These are phyloP conservation scores for Asterella californica DNA, from an alignment of 225 moss, liverwort and hornwort species.

Conservation along the genomic window DNA sequence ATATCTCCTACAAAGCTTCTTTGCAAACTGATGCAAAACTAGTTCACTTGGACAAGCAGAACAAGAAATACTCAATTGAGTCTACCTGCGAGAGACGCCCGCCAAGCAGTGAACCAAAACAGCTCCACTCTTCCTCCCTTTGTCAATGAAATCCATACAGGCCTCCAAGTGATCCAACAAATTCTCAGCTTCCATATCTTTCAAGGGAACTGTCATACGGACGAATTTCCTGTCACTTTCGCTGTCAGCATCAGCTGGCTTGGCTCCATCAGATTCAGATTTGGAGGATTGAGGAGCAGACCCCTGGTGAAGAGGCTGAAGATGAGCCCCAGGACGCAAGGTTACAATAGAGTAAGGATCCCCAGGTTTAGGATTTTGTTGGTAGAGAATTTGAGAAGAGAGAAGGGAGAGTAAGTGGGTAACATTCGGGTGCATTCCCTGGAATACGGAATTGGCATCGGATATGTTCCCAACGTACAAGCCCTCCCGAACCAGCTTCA, in stretches of 20 bases:
- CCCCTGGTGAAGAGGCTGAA: neutral
- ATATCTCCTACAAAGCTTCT: neutral
- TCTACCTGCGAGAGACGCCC: conserved; percentile 80
- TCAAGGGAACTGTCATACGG: conserved; percentile 59
- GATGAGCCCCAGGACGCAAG: conserved; percentile 19
- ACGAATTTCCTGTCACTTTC: conserved; percentile 17
- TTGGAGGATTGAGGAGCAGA: neutral
- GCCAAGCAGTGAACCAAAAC: conserved; percentile 91
- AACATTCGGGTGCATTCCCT: conserved; percentile 48
- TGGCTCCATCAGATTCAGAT: neutral
- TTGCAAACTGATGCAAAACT: no score
- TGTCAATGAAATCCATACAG: conserved; percentile 76
- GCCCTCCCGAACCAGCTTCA: conserved; percentile 85
- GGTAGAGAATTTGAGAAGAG: conserved; percentile 36
- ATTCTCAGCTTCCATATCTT: conserved; percentile 75
- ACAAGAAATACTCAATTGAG: neutral
- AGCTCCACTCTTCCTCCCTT: conserved; percentile 55
- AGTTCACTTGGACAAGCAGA: neutral
- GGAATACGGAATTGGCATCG: conserved; percentile 69
- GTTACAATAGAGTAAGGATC: conserved; percentile 37
- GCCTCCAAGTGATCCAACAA: conserved; percentile 68
- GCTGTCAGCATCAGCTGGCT: neutral
- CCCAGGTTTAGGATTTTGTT: conserved; percentile 32
- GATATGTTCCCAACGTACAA: conserved; percentile 87
- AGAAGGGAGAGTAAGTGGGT: conserved; percentile 83